Evolutionary conservation across 192 early-diverging fungal genomes (phyloP).

Genomic region (Chytriomyces sp.): DNA sequence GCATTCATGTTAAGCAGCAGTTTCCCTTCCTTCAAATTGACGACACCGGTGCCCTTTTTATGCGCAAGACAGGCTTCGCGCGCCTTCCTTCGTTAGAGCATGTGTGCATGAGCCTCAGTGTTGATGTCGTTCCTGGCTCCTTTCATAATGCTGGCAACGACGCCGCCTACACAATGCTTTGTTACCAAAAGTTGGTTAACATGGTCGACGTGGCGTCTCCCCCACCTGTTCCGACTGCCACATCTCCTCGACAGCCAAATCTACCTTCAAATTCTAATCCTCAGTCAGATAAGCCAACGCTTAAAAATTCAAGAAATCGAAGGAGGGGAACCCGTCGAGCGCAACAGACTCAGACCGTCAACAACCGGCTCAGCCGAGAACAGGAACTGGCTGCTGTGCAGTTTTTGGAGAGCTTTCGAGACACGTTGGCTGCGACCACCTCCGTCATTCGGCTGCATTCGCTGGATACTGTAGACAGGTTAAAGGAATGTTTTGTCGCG

Average conservation of each 20-base stretch:
- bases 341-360: background rate
- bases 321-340: background rate
- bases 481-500: conserved; percentile 7
- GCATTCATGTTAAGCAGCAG: background rate
- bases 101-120: background rate
- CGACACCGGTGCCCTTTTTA: conserved; percentile 7
- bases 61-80: background rate
- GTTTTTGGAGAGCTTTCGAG: conserved; percentile 10
- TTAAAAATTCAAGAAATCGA: background rate
- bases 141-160: conserved; percentile 12
- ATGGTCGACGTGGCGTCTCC: background rate
- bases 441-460: background rate
- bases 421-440: background rate
- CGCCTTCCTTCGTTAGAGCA: background rate
- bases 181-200: conserved; percentile 5
- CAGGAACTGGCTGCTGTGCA: background rate
- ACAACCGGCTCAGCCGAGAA: background rate
- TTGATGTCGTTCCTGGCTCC: background rate
- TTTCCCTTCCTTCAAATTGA: background rate
- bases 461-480: background rate
- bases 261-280: no score
- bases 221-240: background rate
- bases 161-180: conserved; percentile 17
- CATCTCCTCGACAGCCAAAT: no score
- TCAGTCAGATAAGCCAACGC: no score